Conservation (phyloP, 2,329 filamentous ascomycete genomes). For the Diaporthe velutina region DNA sequence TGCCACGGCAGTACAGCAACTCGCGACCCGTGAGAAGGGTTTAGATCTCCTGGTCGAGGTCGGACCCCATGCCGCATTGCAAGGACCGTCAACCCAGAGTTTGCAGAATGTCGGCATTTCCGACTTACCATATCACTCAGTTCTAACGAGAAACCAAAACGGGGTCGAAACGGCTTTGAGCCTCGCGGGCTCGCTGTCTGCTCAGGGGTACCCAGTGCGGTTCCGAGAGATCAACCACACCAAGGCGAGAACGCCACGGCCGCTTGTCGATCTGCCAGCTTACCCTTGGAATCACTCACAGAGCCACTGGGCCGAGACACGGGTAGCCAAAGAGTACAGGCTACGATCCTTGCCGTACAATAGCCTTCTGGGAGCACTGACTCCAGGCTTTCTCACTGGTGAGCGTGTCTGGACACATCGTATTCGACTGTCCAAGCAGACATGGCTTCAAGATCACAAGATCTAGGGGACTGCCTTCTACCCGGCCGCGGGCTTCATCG, state of each 20-base stretch:
- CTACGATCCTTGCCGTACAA: background rate
- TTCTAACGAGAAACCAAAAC: background rate
- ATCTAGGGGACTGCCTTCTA: background rate
- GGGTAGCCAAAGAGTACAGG: slow-evolving; percentile 47
- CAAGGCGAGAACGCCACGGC: background rate
- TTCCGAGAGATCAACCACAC: background rate
- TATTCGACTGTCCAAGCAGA: background rate
- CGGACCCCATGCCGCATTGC: background rate
- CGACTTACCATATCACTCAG: background rate
- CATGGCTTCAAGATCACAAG: background rate
- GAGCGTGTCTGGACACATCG: slow-evolving; percentile 4
- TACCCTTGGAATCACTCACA: slow-evolving; percentile 62
- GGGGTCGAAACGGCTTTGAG: background rate
- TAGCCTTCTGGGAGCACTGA: background rate
- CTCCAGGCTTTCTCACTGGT: background rate
- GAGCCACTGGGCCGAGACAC: slow-evolving; percentile 54
- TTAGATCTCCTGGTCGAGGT: background rate
- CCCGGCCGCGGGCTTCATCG: background rate
- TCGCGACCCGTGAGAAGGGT: background rate
- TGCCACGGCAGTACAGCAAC: background rate
- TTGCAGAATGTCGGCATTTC: background rate
- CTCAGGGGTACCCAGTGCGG: background rate
- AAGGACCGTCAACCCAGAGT: background rate
- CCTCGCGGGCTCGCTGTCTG: background rate
- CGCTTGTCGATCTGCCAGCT: slow-evolving; percentile 51